Evolutionary conservation across 345 rosid species (phyloP), one percentile per base, ranked within the genome.

Genomic region (Tarenaya hassleriana): DNA sequence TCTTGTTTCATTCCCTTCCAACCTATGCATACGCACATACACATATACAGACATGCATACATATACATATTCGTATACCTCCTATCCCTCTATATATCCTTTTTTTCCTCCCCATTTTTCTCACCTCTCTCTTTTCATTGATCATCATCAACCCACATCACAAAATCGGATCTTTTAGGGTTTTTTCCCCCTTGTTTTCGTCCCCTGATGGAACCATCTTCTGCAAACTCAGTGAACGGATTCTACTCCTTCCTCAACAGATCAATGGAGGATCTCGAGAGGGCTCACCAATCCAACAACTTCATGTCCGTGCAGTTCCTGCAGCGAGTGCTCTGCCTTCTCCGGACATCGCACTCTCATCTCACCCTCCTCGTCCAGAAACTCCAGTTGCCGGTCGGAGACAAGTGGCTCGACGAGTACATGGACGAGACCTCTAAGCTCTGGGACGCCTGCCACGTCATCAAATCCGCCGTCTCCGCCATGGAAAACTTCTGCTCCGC

Each of bases 351-450:
- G 59, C 98, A 91, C 67, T 74, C 94, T 41, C 83, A 83, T 41
- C 71, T 91, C 52, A 88, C 84, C 16, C 67, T 79, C 47, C 84
- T 91, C 5, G 96, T 87, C 49, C 96, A 87, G 50, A 82, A 78
- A 58, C 98, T 91, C 43, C 90, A 83, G 16, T 73, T 91, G 16
- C 96, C 98, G 10, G 92, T 77, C 34, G 98, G 98, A 1, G 98
- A 87, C 39, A 91, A 87, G 71, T 92, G 98, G 98, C 94, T 92
- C 1, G 90, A 92, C 46, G 98, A 92, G 52, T 92, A 87, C 80
- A 92, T 92, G 98, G 98, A 92, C 68, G 98, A 92, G 60, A 92
- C 95, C 19, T 84, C 96, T 33, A 82, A 79, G 63, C 90, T 92
- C 3, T 87, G 96, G 98, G 96, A 92, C 29, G 95, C 84, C 7